phyloP scores from a whole-genome alignment of 1,284 basidiomycete genomes.

The Tetrapyrgos nigripes region DNA sequence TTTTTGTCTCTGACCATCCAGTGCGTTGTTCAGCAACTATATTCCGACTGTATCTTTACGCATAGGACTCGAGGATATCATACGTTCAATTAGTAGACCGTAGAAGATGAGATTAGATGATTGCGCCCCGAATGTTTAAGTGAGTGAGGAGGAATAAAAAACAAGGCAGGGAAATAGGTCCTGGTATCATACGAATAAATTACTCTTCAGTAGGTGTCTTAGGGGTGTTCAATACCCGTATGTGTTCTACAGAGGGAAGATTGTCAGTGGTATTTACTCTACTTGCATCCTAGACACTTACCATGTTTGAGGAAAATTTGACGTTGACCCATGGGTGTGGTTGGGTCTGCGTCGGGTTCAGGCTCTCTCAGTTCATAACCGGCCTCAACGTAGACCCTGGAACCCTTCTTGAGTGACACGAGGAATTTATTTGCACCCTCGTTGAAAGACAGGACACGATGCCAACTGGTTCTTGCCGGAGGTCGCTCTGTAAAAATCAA shows the following conservation, averaged over 20 bases:
- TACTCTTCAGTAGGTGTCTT: slow-evolving; percentile 10
- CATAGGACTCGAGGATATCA: not conserved
- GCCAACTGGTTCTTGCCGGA: slow-evolving; percentile 69
- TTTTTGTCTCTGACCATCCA: too few species aligned
- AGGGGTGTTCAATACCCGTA: slow-evolving; percentile 27
- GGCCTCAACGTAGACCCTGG: slow-evolving; percentile 79
- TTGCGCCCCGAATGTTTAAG: not conserved
- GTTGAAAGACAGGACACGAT: slow-evolving; percentile 75
- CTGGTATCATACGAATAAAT: not conserved
- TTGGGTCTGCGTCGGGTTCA: slow-evolving; percentile 64
- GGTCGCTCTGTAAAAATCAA: slow-evolving; percentile 51
- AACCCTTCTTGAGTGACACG: slow-evolving; percentile 67
- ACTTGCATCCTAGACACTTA: slow-evolving; percentile 36
- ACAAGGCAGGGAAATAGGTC: not conserved
- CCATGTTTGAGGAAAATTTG: slow-evolving; percentile 83
- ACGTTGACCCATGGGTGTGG: slow-evolving; percentile 70
- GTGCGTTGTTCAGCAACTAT: too few species aligned
- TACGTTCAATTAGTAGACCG: not conserved
- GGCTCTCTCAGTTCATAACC: slow-evolving; percentile 77
- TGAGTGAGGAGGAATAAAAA: not conserved
- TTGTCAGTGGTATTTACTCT: slow-evolving; percentile 3
- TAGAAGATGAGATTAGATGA: not conserved
- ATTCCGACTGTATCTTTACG: not conserved
- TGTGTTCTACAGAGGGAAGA: slow-evolving; percentile 22
- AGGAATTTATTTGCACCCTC: slow-evolving; percentile 65